Evolutionary conservation across 2,329 filamentous ascomycete genomes (phyloP).

Genomic region (Aspergillus pseudoglaucus): DNA sequence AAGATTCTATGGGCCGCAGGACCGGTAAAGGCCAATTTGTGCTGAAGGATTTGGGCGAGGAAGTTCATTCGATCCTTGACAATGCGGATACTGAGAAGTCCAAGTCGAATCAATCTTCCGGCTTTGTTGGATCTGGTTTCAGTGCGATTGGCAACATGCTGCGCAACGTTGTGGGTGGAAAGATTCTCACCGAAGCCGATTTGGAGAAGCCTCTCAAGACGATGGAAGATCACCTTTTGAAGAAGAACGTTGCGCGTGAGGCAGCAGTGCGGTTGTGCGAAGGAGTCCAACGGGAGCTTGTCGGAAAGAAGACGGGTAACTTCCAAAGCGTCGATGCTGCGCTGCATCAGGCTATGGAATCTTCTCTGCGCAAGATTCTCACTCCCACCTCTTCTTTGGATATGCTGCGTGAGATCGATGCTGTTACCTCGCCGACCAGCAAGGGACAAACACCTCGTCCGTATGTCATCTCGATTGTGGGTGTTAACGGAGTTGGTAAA

Average conservation of each 20-base stretch:
- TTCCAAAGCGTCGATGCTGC: conserved; percentile 85
- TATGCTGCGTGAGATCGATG: conserved; percentile 85
- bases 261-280: conserved; percentile 86
- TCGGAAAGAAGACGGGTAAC: conserved; percentile 83
- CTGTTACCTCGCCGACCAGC: conserved; percentile 61
- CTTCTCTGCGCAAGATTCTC: conserved; percentile 87
- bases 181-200: conserved; percentile 81
- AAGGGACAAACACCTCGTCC: conserved; percentile 64
- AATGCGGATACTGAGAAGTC: conserved; percentile 63
- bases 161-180: conserved; percentile 90
- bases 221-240: conserved; percentile 90
- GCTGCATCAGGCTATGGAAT: conserved; percentile 81
- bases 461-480: conserved; percentile 96
- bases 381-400: conserved; percentile 93
- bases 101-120: conserved; percentile 44
- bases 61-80: conserved; percentile 83
- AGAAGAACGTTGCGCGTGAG: conserved; percentile 94
- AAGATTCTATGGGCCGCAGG: conserved; percentile 75
- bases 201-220: conserved; percentile 87
- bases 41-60: conserved; percentile 84
- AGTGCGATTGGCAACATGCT: conserved; percentile 83
- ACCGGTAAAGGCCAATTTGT: conserved; percentile 89
- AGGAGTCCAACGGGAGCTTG: conserved; percentile 80
- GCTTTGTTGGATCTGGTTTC: conserved; percentile 71
- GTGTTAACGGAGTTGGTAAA: conserved; percentile 97